Evolutionary conservation across 2,329 filamentous ascomycete species (phyloP).

Genomic region (Xylariomycetidae sp.): DNA sequence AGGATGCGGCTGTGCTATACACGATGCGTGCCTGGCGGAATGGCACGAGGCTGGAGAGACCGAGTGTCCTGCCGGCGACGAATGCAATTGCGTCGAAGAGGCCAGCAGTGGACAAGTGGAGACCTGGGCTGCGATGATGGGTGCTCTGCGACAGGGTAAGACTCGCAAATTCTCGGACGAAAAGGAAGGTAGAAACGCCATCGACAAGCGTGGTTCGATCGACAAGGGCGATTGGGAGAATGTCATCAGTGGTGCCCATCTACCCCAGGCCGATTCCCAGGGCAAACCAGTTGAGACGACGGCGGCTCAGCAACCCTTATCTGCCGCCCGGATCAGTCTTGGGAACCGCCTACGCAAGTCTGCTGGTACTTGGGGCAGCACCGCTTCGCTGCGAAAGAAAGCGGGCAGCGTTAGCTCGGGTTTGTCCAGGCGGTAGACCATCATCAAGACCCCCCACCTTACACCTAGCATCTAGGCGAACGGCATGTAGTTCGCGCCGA

Average conservation of each 20-base stretch:
- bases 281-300: slow-evolving; percentile 20
- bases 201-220: slow-evolving; percentile 16
- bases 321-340: slow-evolving; percentile 42
- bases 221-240: slow-evolving; percentile 33
- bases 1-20: slow-evolving; percentile 55
- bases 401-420: slow-evolving; percentile 12
- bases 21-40: slow-evolving; percentile 52
- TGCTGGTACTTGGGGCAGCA: slow-evolving; percentile 40
- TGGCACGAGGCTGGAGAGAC: slow-evolving; percentile 53
- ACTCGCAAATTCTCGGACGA: slow-evolving; percentile 20
- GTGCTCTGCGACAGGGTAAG: slow-evolving; percentile 33
- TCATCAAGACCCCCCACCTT: no score
- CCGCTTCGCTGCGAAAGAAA: slow-evolving; percentile 34
- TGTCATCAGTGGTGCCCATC: slow-evolving; percentile 20
- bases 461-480: no score
- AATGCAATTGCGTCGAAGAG: slow-evolving; percentile 55
- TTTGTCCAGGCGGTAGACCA: slow-evolving; percentile 12
- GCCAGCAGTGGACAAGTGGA: slow-evolving; percentile 53
- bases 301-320: slow-evolving; percentile 25
- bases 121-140: slow-evolving; percentile 53
- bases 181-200: slow-evolving; percentile 3
- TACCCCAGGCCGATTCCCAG: slow-evolving; percentile 23
- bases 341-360: slow-evolving; percentile 45
- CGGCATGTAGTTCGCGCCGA: no score
- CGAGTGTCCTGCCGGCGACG: slow-evolving; percentile 57